Evolutionary conservation across 495 filamentous ascomycete genomes (phyloP).

Genomic region (Talaromyces stipitatus): DNA sequence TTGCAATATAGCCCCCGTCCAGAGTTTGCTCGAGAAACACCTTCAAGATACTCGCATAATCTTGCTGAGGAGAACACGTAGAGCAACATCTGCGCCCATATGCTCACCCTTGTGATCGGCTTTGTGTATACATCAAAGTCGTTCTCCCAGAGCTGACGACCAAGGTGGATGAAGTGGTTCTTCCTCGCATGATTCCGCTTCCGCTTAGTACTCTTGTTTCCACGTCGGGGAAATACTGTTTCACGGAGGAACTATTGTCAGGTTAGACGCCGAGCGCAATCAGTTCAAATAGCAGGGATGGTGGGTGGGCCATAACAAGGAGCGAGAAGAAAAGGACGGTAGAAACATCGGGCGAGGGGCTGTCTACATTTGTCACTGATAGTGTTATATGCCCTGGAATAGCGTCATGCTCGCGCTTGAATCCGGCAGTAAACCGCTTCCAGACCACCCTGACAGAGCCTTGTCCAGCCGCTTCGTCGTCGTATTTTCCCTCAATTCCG

Average conservation of each 20-base stretch:
- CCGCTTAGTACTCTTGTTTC: neutral
- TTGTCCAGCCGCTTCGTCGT: neutral
- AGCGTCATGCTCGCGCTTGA: neutral
- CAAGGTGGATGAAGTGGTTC: neutral
- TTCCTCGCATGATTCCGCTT: neutral
- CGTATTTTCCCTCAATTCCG: neutral
- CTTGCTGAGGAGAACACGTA: neutral
- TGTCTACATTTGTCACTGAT: too few relatives aligned
- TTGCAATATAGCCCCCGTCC: conserved; percentile 3
- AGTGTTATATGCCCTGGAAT: neutral
- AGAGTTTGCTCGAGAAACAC: conserved; percentile 4
- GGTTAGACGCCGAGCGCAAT: neutral
- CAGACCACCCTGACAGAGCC: neutral
- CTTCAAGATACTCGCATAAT: conserved; percentile 8
- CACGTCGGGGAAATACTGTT: neutral
- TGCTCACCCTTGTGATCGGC: neutral
- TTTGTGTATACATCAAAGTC: neutral
- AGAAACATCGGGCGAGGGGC: too few relatives aligned
- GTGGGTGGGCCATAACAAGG: too few relatives aligned
- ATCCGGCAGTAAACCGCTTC: neutral
- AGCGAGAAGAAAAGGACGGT: neutral
- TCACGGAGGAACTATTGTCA: neutral
- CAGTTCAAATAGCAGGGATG: neutral
- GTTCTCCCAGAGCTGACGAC: neutral
- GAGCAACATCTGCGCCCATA: neutral